Percentiles rank a stretch among this genome's conserved stretches.
phyloP scores from a whole-genome alignment of 768 basidiomycete genomes.

The Terana coerulea region DNA sequence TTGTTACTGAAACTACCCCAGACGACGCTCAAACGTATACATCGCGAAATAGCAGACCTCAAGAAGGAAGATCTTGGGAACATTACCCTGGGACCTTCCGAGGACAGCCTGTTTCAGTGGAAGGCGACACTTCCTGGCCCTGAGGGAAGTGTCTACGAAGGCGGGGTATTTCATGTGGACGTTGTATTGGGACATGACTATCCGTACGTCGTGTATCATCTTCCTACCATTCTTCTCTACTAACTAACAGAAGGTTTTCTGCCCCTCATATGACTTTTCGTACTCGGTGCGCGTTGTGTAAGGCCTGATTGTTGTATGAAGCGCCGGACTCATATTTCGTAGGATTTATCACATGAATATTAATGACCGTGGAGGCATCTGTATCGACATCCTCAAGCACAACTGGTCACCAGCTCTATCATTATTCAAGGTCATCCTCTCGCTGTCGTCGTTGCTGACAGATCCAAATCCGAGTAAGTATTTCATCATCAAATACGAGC shows the following conservation, averaged over 20 bases:
- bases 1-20: constrained; percentile 14
- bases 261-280: constrained; percentile 74
- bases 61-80: constrained; percentile 79
- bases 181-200: constrained; percentile 70
- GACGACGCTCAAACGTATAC: constrained; percentile 79
- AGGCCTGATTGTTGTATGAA: background rate
- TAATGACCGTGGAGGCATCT: constrained; percentile 72
- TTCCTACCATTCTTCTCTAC: constrained; percentile 5
- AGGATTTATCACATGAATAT: constrained; percentile 94
- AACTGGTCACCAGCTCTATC: constrained; percentile 95
- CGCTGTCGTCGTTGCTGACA: constrained; percentile 86
- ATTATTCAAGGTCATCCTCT: constrained; percentile 91
- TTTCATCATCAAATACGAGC: background rate
- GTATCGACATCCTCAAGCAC: constrained; percentile 88
- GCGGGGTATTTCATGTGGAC: constrained; percentile 68
- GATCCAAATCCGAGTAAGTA: constrained; percentile 91
- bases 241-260: constrained; percentile 52
- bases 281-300: constrained; percentile 60
- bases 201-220: constrained; percentile 53
- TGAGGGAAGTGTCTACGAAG: constrained; percentile 78
- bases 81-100: constrained; percentile 64
- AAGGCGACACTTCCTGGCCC: constrained; percentile 78
- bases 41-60: constrained; percentile 76
- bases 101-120: constrained; percentile 69
- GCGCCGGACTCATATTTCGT: background rate